Evolutionary conservation across 2,329 filamentous ascomycete species (phyloP).

Genomic region (Colletotrichum horii): DNA sequence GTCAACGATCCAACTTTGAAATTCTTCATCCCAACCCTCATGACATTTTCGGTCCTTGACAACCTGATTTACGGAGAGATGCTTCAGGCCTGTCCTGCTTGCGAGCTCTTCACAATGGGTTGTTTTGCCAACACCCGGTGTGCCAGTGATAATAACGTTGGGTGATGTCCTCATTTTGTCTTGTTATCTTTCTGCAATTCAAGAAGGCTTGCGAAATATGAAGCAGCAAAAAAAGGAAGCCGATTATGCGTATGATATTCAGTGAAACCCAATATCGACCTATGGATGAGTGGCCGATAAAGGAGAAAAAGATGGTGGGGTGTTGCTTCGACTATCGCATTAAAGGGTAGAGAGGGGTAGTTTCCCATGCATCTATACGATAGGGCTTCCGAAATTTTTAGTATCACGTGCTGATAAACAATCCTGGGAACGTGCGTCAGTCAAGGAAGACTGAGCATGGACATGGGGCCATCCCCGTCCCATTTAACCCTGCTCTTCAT

Average conservation of each 20-base stretch:
- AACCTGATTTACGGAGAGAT: slow-evolving; percentile 87
- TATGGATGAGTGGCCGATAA: not conserved
- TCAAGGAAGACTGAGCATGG: not conserved
- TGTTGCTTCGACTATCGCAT: slow-evolving; percentile 5
- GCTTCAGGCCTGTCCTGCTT: slow-evolving; percentile 75
- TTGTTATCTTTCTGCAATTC: not conserved
- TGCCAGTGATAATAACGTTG: slow-evolving; percentile 95
- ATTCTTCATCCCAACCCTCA: slow-evolving; percentile 86
- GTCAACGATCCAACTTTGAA: slow-evolving; percentile 90
- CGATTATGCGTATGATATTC: not conserved
- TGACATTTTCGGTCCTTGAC: slow-evolving; percentile 89
- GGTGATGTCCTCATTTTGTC: slow-evolving; percentile 57
- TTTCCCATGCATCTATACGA: not conserved
- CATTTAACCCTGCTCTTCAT: not conserved
- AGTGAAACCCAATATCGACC: not conserved
- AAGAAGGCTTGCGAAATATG: not conserved
- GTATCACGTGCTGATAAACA: slow-evolving; percentile 7
- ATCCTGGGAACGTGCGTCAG: not conserved
- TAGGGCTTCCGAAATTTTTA: not conserved
- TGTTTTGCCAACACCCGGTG: slow-evolving; percentile 94
- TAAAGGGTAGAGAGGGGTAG: not conserved
- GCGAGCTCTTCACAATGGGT: slow-evolving; percentile 87
- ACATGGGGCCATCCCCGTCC: not conserved
- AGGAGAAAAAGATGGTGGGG: not conserved
- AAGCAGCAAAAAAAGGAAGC: not conserved